Base-by-base conservation (phyloP, 2,329 filamentous ascomycete genomes). In the Lizonia empirigonia region DNA sequence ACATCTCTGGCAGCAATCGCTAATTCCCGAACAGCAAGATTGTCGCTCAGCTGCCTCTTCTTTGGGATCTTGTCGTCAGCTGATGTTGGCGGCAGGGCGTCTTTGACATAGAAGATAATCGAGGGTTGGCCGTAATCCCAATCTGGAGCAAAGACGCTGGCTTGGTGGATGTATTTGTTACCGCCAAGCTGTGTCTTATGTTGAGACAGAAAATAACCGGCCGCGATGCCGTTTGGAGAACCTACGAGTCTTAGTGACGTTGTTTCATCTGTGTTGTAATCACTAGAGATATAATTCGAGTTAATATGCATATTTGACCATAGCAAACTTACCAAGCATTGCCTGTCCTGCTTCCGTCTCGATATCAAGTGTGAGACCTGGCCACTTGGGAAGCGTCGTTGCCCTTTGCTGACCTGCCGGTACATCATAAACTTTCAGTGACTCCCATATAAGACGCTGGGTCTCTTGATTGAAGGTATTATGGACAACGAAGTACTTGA, bases 181-280 rank as follows among this genome's bases (percentile, higher is more conserved):
- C 36, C 35, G 1, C 48, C 48, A 9, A 53, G 45, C n/a, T 58
- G 52, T 1, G 12, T 19, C 18, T 57, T 55, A 16, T 57, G 55
- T 12, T 57, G 47, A 4, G 38, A 39, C 7, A 57, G 32, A 13
- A 55, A 45, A n/a, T 47, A 55, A 3, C 30, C 55, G 1, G 23
- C 33, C 7, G 34, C 47, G 12, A 52, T 23, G 4, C 51, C 51
- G 5, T 57, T 52, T 5, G 51, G 46, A 4, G 55, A 51, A 3
- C 51, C 55, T 57, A 18, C 6, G 4, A 16, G 2, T 13, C 9
- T 39, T 7, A 47, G 9, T 18, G 26, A 9, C 4, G 12, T 8
- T n/a, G 8, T n/a, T 29, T 29, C 13, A 27, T 29, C 13, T 29
- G 27, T 4, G 7, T 27, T 4, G 7, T 27, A 27, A 8, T 27